Conservation (phyloP, 441 rosid genomes). For the Adansonia grandidieri region DNA sequence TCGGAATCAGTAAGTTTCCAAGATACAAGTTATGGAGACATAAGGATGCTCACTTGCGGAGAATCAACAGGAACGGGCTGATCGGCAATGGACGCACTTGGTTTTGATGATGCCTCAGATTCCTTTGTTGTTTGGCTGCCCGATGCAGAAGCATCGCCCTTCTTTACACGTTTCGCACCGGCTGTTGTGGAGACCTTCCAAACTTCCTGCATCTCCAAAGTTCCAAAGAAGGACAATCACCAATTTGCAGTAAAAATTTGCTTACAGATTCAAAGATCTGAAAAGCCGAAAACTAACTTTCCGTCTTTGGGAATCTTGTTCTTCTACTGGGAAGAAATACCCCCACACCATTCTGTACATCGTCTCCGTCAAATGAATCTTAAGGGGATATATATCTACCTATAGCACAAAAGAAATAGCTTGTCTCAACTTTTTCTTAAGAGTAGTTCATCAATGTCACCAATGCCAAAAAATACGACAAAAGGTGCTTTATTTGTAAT, state of each 20-base stretch:
- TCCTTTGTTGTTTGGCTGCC: slow-evolving; percentile 56
- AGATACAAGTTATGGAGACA: slow-evolving; percentile 19
- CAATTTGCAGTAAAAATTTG: slow-evolving; percentile 26
- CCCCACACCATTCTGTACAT: slow-evolving; percentile 98
- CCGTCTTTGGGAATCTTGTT: slow-evolving; percentile 93
- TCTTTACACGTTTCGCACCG: slow-evolving; percentile 87
- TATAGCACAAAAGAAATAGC: slow-evolving; percentile 38
- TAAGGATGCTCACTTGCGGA: slow-evolving; percentile 45
- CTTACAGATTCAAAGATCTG: slow-evolving; percentile 26
- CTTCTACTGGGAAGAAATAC: slow-evolving; percentile 93
- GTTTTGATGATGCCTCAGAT: slow-evolving; percentile 58
- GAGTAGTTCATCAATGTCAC: background rate
- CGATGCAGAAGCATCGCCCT: slow-evolving; percentile 74
- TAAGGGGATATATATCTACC: slow-evolving; percentile 97
- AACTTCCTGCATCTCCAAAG: slow-evolving; percentile 66
- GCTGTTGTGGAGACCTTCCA: slow-evolving; percentile 98
- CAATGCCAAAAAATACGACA: slow-evolving; percentile 5
- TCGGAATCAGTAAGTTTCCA: slow-evolving; percentile 11
- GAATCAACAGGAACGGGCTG: slow-evolving; percentile 44
- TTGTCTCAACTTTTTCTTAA: background rate
- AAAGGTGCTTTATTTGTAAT: background rate
- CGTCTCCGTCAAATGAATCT: slow-evolving; percentile 90
- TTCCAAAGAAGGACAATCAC: slow-evolving; percentile 26
- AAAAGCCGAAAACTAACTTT: slow-evolving; percentile 55
- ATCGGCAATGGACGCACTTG: slow-evolving; percentile 38